A percentile compares a stretch with the other conserved stretches of the same genome.
Evolutionary conservation across 495 filamentous ascomycete genomes (phyloP).

Genomic region (Pyronema domesticum): DNA sequence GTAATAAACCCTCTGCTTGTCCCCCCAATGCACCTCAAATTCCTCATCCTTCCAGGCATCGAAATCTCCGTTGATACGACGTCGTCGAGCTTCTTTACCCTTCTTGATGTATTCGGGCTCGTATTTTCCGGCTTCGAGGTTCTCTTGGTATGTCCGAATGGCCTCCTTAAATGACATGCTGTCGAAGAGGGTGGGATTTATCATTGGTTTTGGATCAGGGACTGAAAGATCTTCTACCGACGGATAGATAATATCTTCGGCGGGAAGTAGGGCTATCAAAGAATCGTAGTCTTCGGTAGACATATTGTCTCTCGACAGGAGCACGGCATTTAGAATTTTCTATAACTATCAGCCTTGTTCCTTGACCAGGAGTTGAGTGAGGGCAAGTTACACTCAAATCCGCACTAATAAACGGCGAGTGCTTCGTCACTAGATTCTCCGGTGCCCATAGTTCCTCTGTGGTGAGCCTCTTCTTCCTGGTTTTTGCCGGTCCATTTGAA

Average conservation of each 20-base stretch:
- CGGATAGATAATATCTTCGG: conserved; percentile 16
- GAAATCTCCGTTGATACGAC: conserved; percentile 49
- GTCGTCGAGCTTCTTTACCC: conserved; percentile 8
- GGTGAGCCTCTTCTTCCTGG: not conserved
- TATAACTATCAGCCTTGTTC: not conserved
- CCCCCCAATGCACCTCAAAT: conserved; percentile 54
- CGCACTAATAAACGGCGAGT: not conserved
- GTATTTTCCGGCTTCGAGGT: conserved; percentile 7
- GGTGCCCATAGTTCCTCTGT: not conserved
- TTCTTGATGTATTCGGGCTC: conserved; percentile 9
- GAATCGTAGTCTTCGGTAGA: not conserved
- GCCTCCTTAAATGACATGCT: conserved; percentile 6
- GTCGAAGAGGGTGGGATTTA: conserved; percentile 11
- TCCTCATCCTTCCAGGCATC: conserved; percentile 48
- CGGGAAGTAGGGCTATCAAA: conserved; percentile 7
- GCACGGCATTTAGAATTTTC: not conserved
- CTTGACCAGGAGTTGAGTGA: not conserved
- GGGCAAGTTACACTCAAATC: not conserved
- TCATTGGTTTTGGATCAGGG: conserved; percentile 8
- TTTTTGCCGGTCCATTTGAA: not conserved
- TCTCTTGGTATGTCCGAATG: conserved; percentile 9
- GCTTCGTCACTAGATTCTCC: not conserved
- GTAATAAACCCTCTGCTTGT: conserved; percentile 35
- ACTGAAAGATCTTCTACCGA: conserved; percentile 4
- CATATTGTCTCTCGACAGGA: not conserved